These are phyloP conservation scores for Kregervanrija delftensis DNA, from an alignment of 805 yeast genomes.

Conservation along the genomic window DNA sequence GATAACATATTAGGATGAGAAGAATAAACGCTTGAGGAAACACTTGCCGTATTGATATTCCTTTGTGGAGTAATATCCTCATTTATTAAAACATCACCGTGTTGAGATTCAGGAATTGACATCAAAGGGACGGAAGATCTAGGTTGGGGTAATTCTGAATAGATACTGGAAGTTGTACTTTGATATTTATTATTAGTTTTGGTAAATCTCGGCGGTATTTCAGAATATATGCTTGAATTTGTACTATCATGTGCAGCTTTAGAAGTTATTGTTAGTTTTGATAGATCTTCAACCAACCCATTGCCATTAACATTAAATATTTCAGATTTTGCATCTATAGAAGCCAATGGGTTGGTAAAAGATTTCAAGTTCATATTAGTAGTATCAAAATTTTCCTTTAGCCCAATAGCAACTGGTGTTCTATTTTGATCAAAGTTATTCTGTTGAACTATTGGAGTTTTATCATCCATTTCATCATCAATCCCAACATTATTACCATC, in stretches of 20 bases:
- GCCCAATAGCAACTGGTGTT: constrained; percentile 14
- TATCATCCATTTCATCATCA: background rate
- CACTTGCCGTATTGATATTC: too few species aligned
- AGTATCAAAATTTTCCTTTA: background rate
- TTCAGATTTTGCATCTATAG: constrained; percentile 1
- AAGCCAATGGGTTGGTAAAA: too few species aligned
- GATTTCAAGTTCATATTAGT: constrained; percentile 1
- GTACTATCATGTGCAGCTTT: constrained; percentile 4
- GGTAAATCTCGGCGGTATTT: constrained; percentile 1
- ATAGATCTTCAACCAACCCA: constrained; percentile 3
- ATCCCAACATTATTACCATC: background rate
- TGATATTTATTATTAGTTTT: constrained; percentile 2
- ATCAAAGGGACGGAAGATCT: background rate
- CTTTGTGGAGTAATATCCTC: too few species aligned
- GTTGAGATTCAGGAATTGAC: too few species aligned
- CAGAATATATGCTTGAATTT: constrained; percentile 19
- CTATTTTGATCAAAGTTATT: constrained; percentile 12
- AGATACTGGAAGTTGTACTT: constrained; percentile 18
- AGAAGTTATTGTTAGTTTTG: background rate
- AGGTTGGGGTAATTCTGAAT: constrained; percentile 5
- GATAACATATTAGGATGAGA: too few species aligned
- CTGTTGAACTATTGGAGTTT: constrained; percentile 8
- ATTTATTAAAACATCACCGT: too few species aligned
- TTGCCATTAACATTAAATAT: background rate
- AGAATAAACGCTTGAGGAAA: too few species aligned